Conservation (phyloP, 2,329 filamentous ascomycete genomes). For the Cryphonectria naterciae region DNA sequence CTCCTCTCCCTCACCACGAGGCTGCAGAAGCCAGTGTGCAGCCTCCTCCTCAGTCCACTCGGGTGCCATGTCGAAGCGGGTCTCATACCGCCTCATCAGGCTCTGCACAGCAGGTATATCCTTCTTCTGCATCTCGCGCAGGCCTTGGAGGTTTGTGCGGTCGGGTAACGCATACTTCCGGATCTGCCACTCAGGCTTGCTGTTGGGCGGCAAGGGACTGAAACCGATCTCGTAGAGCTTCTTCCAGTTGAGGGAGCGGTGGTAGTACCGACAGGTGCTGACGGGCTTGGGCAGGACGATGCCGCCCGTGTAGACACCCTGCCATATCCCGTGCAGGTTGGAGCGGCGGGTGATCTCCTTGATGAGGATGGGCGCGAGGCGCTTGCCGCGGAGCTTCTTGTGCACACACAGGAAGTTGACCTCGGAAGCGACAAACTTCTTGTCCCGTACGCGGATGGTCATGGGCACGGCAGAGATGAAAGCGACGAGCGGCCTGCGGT, state of each 20-base stretch:
- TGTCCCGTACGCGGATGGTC: slow-evolving; percentile 77
- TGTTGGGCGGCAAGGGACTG: slow-evolving; percentile 81
- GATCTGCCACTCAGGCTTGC: slow-evolving; percentile 84
- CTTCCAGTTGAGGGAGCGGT: slow-evolving; percentile 91
- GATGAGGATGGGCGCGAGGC: slow-evolving; percentile 90
- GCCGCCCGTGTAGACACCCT: slow-evolving; percentile 94
- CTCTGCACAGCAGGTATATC: slow-evolving; percentile 77
- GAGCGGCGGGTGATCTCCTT: slow-evolving; percentile 95
- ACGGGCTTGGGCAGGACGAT: slow-evolving; percentile 89
- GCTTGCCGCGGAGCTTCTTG: slow-evolving; percentile 94
- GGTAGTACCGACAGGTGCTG: slow-evolving; percentile 93
- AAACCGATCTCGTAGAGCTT: slow-evolving; percentile 96
- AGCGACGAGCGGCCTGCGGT: slow-evolving; percentile 79
- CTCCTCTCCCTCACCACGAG: slow-evolving; percentile 65
- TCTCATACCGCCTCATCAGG: slow-evolving; percentile 76
- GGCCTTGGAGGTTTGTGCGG: slow-evolving; percentile 70
- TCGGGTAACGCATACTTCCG: slow-evolving; percentile 84
- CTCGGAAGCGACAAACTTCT: slow-evolving; percentile 78
- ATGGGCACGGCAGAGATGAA: slow-evolving; percentile 96
- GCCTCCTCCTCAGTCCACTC: slow-evolving; percentile 80
- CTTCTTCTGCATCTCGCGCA: slow-evolving; percentile 78
- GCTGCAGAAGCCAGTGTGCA: slow-evolving; percentile 83
- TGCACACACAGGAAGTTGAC: slow-evolving; percentile 99
- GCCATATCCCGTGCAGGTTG: slow-evolving; percentile 84
- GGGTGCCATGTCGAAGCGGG: slow-evolving; percentile 82